These are phyloP conservation scores for Chlamydomonas sp. DNA, from an alignment of 139 green algal genomes.

Conservation along the genomic window DNA sequence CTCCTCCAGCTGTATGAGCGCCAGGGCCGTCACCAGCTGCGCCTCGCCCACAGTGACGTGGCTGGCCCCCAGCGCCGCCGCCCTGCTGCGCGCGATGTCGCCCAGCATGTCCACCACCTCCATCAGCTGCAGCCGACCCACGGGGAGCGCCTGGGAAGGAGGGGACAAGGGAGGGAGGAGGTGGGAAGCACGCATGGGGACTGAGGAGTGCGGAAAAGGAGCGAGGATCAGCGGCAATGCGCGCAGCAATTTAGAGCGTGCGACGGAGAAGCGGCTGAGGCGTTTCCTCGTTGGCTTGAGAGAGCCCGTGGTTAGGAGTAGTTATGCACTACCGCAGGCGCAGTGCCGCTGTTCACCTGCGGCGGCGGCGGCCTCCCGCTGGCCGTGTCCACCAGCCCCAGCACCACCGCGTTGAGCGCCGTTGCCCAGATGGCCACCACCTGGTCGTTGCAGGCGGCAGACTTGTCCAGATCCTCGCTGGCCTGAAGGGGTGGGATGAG, in stretches of 20 bases:
- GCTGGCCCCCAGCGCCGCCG: slow-evolving; percentile 34
- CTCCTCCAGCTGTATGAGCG: slow-evolving; percentile 72
- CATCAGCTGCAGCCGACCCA: slow-evolving; percentile 70
- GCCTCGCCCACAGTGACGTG: slow-evolving; percentile 61
- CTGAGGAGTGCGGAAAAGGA: no score
- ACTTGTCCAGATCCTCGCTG: slow-evolving; percentile 49
- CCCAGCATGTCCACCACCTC: slow-evolving; percentile 83
- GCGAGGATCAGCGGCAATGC: no score
- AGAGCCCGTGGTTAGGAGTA: no score
- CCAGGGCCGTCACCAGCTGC: slow-evolving; percentile 61
- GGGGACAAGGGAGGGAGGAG: no score
- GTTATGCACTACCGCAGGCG: no score
- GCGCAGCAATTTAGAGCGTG: no score
- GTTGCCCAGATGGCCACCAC: slow-evolving; percentile 62
- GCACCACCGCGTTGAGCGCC: slow-evolving; percentile 39
- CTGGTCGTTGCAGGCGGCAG: slow-evolving; percentile 57
- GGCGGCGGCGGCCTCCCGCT: not conserved
- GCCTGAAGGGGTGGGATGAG: slow-evolving; percentile 37
- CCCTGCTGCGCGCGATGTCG: slow-evolving; percentile 59
- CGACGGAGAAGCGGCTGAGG: no score
- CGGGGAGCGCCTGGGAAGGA: slow-evolving; percentile 44
- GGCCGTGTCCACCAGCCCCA: slow-evolving; percentile 12
- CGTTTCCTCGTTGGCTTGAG: no score
- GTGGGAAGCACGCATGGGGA: not conserved
- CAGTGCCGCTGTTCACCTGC: not conserved